Conservation (phyloP, 2,329 filamentous ascomycete species). For the Trichoderma aggressivum region DNA sequence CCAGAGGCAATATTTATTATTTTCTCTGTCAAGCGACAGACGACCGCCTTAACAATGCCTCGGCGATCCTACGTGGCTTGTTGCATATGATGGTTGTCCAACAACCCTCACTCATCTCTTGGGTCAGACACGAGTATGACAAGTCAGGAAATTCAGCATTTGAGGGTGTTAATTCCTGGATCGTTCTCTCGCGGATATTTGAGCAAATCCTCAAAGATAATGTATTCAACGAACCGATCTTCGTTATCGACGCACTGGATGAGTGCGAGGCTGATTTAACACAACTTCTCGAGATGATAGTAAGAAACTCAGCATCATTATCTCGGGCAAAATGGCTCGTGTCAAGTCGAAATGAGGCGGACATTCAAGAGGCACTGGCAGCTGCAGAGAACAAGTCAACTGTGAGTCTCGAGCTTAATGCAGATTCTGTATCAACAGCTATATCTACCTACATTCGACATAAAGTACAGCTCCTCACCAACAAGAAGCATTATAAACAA, state of each 20-base stretch:
- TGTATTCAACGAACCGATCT: neutral
- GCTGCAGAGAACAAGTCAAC: neutral
- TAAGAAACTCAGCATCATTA: neutral
- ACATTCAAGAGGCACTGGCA: neutral
- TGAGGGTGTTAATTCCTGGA: neutral
- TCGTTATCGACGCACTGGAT: neutral
- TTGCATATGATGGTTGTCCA: neutral
- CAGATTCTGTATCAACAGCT: neutral
- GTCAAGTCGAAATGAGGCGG: neutral
- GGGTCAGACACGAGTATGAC: fast-evolving
- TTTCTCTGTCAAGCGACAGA: neutral
- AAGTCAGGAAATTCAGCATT: neutral
- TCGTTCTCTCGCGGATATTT: neutral
- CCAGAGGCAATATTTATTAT: neutral
- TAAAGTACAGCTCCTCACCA: neutral
- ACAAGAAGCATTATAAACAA: neutral
- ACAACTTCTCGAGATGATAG: neutral
- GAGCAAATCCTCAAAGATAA: neutral
- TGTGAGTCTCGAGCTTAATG: neutral
- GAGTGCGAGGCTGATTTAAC: neutral
- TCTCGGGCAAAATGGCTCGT: neutral
- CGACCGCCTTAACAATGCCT: neutral
- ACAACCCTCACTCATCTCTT: fast-evolving
- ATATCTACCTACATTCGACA: neutral
- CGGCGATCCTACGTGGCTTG: neutral